Base-by-base conservation (phyloP, 1,284 basidiomycete genomes). In the Pascua sp. region DNA sequence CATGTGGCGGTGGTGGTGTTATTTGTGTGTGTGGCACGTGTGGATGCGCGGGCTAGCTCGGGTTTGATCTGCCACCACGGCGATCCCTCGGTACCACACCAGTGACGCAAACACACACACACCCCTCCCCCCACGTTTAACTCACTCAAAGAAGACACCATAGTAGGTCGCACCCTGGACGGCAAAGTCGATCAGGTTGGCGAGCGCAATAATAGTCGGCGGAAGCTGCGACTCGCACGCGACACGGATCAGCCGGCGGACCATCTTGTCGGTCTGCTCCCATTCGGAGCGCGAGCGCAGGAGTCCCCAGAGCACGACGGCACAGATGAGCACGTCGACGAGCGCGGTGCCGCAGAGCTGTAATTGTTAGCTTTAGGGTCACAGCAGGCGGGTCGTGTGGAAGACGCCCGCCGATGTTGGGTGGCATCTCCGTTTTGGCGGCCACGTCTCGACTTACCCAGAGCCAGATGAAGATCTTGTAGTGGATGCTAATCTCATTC, bases 201-300 rank as follows among this genome's bases (percentile, higher is more conserved):
- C 67, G 5, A 65, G 51, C 37, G 50, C 63, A 44, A 63, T 42
- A n/a, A 60, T 17, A 10, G 65, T 64, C 4, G 67, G 67, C 2
- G 58, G 60, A 11, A 67, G 61, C 55, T 68, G 67, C 36, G 67
- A 67, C 49, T 68, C 67, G 60, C 64, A 56, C 2, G 65, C 56
- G 9, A 68, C 47, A 15, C 63, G 59, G 42, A 59, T 56, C 5
- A 62, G 53, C 17, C 55, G 48, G 44, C 59, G 61, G 44, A 68
- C 61, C 5, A 68, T 45, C 2, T 50, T 50, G 37, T 67, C 66
- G 11, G 67, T 69, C 45, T 64, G 53, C n/a, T 60, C 60, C 67
- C 67, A 68, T 8, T 63, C 64, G 5, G 67, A 68, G 16, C 64
- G 62, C 17, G 62, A 60, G 45, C 48, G 55, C 43, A 54, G 53